Evolutionary conservation across 148 eudicot species (phyloP), one percentile per base, ranked within the genome.

Genomic region (Fagopyrum homotropicum): DNA sequence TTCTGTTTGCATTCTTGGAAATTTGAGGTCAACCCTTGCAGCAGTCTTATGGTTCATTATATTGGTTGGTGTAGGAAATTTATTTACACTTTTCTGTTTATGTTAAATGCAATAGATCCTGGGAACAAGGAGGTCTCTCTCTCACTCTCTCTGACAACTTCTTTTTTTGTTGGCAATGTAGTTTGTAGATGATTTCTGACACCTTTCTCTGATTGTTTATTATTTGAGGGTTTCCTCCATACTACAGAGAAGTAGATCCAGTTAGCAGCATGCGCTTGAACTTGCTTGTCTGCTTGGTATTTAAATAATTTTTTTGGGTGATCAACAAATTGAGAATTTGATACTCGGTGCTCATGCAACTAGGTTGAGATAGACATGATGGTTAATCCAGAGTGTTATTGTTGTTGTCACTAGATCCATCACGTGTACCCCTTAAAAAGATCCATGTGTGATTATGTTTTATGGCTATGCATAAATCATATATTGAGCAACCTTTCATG

Each of bases 41-140:
- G n/a, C n/a, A n/a, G n/a, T n/a, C n/a, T n/a, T n/a, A n/a, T n/a
- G n/a, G 26, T 0, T 5, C 72, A 40, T n/a, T n/a, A n/a, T n/a
- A n/a, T n/a, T n/a, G n/a, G n/a, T n/a, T n/a, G n/a, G n/a, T n/a
- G n/a, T n/a, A n/a, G n/a, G n/a, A n/a, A n/a, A n/a, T n/a, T n/a
- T n/a, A n/a, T n/a, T n/a, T n/a, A n/a, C n/a, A n/a, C n/a, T n/a
- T n/a, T n/a, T n/a, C n/a, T n/a, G n/a, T n/a, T n/a, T 82, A 89
- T 89, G 93, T 76, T 89, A 84, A 87, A 22, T 82, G 93, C 93
- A 68, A 29, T 89, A 76, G 88, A 83, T 82, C 93, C 89, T 48
- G 82, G 78, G 70, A 88, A 89, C 79, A 87, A 86, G 77, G 91
- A 87, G 89, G 91, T 89, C 82, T 35, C 26, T 76, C 57, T 35